Evolutionary conservation across 2,329 filamentous ascomycete species (phyloP).

Genomic region (Verticillium klebahnii): DNA sequence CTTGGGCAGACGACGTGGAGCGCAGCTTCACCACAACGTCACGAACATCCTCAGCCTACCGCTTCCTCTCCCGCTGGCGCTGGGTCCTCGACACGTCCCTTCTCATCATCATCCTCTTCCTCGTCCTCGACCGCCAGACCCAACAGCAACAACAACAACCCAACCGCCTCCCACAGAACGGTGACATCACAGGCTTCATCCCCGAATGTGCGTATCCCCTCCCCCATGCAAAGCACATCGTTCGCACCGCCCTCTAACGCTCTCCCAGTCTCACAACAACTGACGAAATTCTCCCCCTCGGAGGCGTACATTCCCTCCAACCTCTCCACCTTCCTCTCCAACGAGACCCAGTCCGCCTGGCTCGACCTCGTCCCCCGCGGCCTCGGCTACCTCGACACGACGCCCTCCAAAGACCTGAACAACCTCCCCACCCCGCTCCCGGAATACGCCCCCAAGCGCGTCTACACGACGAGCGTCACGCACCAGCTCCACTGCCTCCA

Average conservation of each 20-base stretch:
- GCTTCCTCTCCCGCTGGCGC: conserved; percentile 7
- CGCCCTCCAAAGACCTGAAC: conserved; percentile 22
- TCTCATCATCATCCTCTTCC: conserved; percentile 26
- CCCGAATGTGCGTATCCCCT: conserved; percentile 24
- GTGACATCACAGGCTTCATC: conserved; percentile 35
- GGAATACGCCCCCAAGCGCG: conserved; percentile 25
- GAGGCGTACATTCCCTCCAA: conserved; percentile 31
- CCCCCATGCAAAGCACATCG: not conserved
- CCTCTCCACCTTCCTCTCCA: conserved; percentile 32
- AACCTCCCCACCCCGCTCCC: conserved; percentile 30
- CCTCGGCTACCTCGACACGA: conserved; percentile 29
- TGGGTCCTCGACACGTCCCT: conserved; percentile 29
- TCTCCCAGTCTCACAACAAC: conserved; percentile 29
- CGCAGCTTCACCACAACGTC: not conserved
- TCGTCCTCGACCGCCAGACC: conserved; percentile 26
- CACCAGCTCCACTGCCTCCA: conserved; percentile 39
- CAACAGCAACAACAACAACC: conserved; percentile 1
- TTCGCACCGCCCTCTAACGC: not conserved
- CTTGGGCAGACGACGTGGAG: conserved; percentile 9
- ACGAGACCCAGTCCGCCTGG: conserved; percentile 28
- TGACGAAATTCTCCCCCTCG: conserved; percentile 31
- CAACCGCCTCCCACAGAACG: conserved; percentile 24
- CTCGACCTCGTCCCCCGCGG: conserved; percentile 33
- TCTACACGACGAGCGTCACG: conserved; percentile 37
- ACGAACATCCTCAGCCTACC: not conserved